Conservation (phyloP, 305 asterid species). For the Lippia alba region DNA sequence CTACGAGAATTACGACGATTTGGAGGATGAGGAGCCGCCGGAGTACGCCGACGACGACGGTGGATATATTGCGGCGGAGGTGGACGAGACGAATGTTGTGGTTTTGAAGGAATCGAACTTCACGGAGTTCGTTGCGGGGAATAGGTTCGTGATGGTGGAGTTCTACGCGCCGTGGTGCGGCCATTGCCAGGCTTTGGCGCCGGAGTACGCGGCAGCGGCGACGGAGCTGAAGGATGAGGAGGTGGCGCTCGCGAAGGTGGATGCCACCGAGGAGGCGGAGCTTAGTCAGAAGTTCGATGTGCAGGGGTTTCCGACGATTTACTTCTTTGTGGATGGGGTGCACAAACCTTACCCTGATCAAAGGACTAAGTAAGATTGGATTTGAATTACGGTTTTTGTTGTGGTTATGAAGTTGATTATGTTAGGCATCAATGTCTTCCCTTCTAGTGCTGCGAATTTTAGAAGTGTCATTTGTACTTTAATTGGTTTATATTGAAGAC, state of each 20-base stretch:
- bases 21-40: slow-evolving; percentile 51
- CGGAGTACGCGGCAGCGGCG: slow-evolving; percentile 92
- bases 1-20: slow-evolving; percentile 84
- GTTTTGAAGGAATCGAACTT: slow-evolving; percentile 77
- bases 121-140: slow-evolving; percentile 63
- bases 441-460: too few species aligned
- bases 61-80: slow-evolving; percentile 45
- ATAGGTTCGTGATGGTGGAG: slow-evolving; percentile 86
- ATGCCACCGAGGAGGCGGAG: slow-evolving; percentile 80
- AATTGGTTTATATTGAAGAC: not conserved
- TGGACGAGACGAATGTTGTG: slow-evolving; percentile 82
- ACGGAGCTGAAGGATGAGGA: slow-evolving; percentile 69
- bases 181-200: slow-evolving; percentile 85
- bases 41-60: slow-evolving; percentile 47
- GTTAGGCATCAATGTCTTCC: not conserved
- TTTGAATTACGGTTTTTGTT: too few species aligned
- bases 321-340: slow-evolving; percentile 79
- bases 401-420: not conserved
- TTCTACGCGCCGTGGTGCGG: slow-evolving; percentile 98
- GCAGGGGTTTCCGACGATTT: slow-evolving; percentile 75
- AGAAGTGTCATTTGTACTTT: not conserved
- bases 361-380: slow-evolving; percentile 66
- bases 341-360: slow-evolving; percentile 74
- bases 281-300: slow-evolving; percentile 82
- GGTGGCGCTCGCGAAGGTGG: slow-evolving; percentile 80